Base-by-base conservation (phyloP, 2,329 filamentous ascomycete genomes). In the Fusarium beomiforme region DNA sequence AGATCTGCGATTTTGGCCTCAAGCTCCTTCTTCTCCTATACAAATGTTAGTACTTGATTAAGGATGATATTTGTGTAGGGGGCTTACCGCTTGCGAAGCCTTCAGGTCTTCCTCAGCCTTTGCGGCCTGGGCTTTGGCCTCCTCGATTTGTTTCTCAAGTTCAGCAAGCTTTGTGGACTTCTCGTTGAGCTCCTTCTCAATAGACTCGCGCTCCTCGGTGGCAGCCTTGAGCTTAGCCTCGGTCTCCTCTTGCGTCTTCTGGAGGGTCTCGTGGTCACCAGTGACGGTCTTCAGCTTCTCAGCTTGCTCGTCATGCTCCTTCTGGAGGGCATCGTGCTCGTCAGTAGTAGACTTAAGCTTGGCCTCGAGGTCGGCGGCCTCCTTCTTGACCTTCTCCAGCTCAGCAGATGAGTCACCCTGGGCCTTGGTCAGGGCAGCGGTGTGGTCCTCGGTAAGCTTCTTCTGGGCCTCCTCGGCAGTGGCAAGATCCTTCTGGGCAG, bases 21-120 rank as follows among this genome's bases (percentile, higher is more conserved):
- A 11, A 72, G 69, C 23, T 70, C 69, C 54, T 74, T 53, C 64
- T 75, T 76, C 67, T 76, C 74, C 74, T 76, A 39, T 26, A 9
- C 23, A 34, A n/a, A 29, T 26, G 71, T 76, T 54, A 76, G 70
- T 26, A 39, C 31, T 10, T 26, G 19, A 16, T 7, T 8, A 9
- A 3, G 23, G 10, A 34, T 24, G 17, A 29, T 14, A 21, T 33
- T 24, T 29, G 39, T 43, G 23, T 24, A 24, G 26, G 23, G 34
- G 41, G 58, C 78, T 70, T 78, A 82, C 81, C 29, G 72, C 69
- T 46, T 80, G 70, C 3, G 76, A 75, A 33, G 76, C 65, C 55
- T 79, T 75, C 11, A 85, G 75, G 51, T 82, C 77, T 23, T 81
- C 80, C 29, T 80, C 76, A 14, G 79, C 78, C 73, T 83, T 79